These are phyloP conservation scores for Penicillium diatomitis DNA, from an alignment of 495 filamentous ascomycete species.

Conservation along the genomic window DNA sequence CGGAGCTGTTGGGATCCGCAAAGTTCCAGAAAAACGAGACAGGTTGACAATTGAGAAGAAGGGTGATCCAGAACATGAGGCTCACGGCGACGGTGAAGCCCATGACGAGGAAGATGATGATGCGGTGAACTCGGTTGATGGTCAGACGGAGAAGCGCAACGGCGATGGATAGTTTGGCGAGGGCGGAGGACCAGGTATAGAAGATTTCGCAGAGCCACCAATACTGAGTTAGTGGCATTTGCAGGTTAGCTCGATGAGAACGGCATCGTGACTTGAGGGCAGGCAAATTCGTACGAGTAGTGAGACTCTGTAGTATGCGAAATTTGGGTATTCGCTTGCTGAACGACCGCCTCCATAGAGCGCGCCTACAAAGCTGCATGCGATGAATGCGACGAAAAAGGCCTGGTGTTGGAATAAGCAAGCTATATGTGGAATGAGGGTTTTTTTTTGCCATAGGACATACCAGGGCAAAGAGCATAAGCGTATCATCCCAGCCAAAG, in stretches of 20 bases:
- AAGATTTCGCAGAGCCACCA: conserved; percentile 19
- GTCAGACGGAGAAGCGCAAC: conserved; percentile 26
- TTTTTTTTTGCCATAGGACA: background rate
- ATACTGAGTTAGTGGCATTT: background rate
- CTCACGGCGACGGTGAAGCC: background rate
- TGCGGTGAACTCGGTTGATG: background rate
- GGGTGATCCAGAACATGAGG: background rate
- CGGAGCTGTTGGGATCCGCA: background rate
- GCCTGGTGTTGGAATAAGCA: background rate
- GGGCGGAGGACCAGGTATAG: conserved; percentile 16
- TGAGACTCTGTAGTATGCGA: background rate
- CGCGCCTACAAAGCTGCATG: background rate
- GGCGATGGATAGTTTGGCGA: conserved; percentile 25
- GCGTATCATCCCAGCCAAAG: conserved; percentile 22
- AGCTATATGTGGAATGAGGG: background rate
- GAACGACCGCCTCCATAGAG: background rate
- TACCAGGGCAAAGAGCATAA: conserved; percentile 12
- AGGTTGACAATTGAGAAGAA: background rate
- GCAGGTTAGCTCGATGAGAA: too few relatives aligned
- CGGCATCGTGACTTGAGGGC: too few relatives aligned
- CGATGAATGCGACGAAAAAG: background rate
- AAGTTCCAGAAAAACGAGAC: background rate
- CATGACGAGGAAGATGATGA: background rate
- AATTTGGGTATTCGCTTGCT: background rate
- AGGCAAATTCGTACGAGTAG: background rate